These are phyloP conservation scores for Metschnikowia borealis DNA, from an alignment of 805 yeast species.

Conservation along the genomic window DNA sequence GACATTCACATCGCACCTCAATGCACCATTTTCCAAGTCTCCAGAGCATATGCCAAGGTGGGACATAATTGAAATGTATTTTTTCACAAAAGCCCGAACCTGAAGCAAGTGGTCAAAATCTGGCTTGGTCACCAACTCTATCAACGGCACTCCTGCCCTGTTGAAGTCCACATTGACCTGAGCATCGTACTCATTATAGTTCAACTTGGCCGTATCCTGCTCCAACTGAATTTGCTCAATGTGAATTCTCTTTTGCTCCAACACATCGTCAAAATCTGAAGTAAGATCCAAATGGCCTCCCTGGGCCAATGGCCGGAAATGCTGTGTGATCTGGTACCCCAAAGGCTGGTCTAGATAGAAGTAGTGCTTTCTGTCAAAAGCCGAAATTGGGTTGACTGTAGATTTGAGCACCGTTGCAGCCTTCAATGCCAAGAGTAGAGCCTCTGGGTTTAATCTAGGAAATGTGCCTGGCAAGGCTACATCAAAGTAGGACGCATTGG, in stretches of 20 bases:
- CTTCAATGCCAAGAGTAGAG: conserved; percentile 62
- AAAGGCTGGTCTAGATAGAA: conserved; percentile 95
- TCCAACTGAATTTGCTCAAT: conserved; percentile 86
- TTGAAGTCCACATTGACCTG: conserved; percentile 66
- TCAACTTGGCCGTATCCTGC: conserved; percentile 89
- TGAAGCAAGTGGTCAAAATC: conserved; percentile 67
- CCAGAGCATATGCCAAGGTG: conserved; percentile 77
- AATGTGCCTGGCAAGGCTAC: conserved; percentile 90
- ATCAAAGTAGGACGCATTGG: conserved; percentile 73
- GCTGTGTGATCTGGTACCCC: conserved; percentile 95
- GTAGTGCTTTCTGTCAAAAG: conserved; percentile 92
- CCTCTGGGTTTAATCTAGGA: conserved; percentile 75
- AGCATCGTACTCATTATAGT: conserved; percentile 44
- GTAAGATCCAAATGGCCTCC: conserved; percentile 55
- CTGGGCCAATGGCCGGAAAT: conserved; percentile 70
- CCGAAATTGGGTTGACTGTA: conserved; percentile 49
- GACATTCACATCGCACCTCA: conserved; percentile 93
- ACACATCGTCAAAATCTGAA: conserved; percentile 51
- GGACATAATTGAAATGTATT: conserved; percentile 68
- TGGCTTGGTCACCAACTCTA: conserved; percentile 89
- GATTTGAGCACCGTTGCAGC: conserved; percentile 71
- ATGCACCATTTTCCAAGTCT: conserved; percentile 90
- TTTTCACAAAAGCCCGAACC: conserved; percentile 74
- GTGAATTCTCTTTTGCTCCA: conserved; percentile 41
- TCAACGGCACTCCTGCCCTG: conserved; percentile 78